Conservation (phyloP, 345 rosid genomes). For the Arabis hirsuta region DNA sequence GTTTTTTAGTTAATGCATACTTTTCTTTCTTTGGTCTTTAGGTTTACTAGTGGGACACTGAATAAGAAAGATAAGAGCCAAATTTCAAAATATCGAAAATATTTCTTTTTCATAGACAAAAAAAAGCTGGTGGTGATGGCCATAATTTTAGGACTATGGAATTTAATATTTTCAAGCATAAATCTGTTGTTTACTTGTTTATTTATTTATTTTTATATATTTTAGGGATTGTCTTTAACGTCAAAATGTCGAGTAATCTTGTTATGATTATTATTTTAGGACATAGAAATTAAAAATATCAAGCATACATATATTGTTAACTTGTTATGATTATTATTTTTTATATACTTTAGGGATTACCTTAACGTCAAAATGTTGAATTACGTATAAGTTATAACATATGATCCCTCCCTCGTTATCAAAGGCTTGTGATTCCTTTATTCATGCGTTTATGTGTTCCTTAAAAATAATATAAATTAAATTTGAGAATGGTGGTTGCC, state of each 20-base stretch:
- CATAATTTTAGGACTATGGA: conserved; percentile 35
- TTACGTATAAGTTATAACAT: conserved; percentile 31
- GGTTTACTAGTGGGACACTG: conserved; percentile 42
- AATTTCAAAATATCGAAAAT: conserved; percentile 25
- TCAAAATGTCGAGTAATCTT: background rate
- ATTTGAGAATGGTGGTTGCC: conserved; percentile 33
- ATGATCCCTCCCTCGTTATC: background rate
- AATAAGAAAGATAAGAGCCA: conserved; percentile 39
- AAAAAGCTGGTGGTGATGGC: conserved; percentile 33
- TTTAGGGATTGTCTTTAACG: conserved; percentile 4
- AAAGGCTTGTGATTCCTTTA: background rate
- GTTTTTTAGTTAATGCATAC: conserved; percentile 33
- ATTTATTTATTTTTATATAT: too few species aligned
- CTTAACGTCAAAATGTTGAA: conserved; percentile 10
- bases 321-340: background rate
- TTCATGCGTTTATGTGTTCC: conserved; percentile 11
- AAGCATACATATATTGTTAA: conserved; percentile 24
- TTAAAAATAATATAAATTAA: background rate
- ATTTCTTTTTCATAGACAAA: conserved; percentile 28
- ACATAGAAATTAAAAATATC: background rate
- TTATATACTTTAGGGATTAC: background rate
- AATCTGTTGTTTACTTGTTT: conserved; percentile 24
- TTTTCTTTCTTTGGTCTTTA: conserved; percentile 43
- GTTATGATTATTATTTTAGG: conserved; percentile 17
- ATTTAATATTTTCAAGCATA: background rate